phyloP scores from a whole-genome alignment of 345 rosid species.

The Sonneratia alba region DNA sequence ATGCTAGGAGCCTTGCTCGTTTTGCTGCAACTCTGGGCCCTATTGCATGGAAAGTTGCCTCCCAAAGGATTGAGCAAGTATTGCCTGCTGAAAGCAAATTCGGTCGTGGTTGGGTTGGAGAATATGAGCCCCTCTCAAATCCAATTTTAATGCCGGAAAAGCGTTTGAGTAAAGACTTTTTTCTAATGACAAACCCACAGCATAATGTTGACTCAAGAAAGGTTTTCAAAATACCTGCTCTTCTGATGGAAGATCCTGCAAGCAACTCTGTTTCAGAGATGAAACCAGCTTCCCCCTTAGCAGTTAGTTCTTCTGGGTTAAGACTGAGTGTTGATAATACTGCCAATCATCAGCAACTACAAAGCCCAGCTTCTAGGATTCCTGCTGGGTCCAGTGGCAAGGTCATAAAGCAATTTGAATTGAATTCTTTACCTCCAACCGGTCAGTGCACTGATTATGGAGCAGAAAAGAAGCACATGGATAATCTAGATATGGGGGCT shows the following conservation, averaged over 20 bases:
- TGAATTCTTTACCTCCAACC: constrained; percentile 60
- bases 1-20: constrained; percentile 78
- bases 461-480: constrained; percentile 31
- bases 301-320: constrained; percentile 27
- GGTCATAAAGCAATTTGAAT: constrained; percentile 61
- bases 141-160: constrained; percentile 58
- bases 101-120: constrained; percentile 90
- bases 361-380: constrained; percentile 26
- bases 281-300: constrained; percentile 22
- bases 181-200: constrained; percentile 26
- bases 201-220: constrained; percentile 17
- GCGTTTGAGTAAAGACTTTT: constrained; percentile 30
- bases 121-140: constrained; percentile 78
- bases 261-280: constrained; percentile 25
- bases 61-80: constrained; percentile 63
- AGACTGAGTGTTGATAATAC: constrained; percentile 18
- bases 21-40: constrained; percentile 85
- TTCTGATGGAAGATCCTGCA: constrained; percentile 22
- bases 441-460: constrained; percentile 31
- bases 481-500: constrained; percentile 26
- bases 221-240: constrained; percentile 22
- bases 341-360: constrained; percentile 24
- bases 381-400: constrained; percentile 33
- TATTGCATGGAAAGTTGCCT: constrained; percentile 73
- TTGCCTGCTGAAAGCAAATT: constrained; percentile 59